These are phyloP conservation scores for Lactarius sanguifluus DNA, from an alignment of 768 basidiomycete species.

Conservation along the genomic window DNA sequence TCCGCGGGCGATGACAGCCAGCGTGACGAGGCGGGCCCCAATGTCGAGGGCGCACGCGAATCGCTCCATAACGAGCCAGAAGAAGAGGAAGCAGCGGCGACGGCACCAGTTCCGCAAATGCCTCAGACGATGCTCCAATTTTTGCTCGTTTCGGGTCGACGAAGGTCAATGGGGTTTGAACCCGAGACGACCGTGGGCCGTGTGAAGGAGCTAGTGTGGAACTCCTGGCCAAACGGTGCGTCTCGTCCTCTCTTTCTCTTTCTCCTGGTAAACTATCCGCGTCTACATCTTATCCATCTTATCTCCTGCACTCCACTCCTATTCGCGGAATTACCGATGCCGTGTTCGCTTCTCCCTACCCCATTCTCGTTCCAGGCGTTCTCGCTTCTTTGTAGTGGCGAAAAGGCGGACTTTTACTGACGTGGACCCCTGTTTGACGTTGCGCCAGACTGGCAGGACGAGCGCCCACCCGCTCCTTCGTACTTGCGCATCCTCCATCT, in stretches of 20 bases:
- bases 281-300: slow-evolving; percentile 2
- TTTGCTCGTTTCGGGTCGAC: slow-evolving; percentile 65
- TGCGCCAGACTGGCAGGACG: slow-evolving; percentile 69
- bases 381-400: not conserved
- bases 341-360: not conserved
- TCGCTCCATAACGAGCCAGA: slow-evolving; percentile 8
- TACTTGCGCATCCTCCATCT: slow-evolving; percentile 74
- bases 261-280: not conserved
- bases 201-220: slow-evolving; percentile 84
- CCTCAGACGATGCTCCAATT: slow-evolving; percentile 70
- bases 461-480: slow-evolving; percentile 73
- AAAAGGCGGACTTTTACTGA: slow-evolving; percentile 7
- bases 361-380: not conserved
- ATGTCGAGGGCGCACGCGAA: slow-evolving; percentile 1
- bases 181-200: slow-evolving; percentile 72
- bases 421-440: slow-evolving; percentile 18
- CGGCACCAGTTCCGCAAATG: slow-evolving; percentile 48
- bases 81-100: slow-evolving; percentile 10
- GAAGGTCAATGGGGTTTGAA: slow-evolving; percentile 72
- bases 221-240: slow-evolving; percentile 73
- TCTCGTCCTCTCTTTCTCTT: slow-evolving; percentile 16
- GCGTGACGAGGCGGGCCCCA: slow-evolving; percentile 18
- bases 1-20: slow-evolving; percentile 23
- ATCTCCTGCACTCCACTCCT: not conserved
- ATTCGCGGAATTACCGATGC: not conserved